Conservation (phyloP, 345 rosid genomes). For the Bruguiera gymnorhiza region DNA sequence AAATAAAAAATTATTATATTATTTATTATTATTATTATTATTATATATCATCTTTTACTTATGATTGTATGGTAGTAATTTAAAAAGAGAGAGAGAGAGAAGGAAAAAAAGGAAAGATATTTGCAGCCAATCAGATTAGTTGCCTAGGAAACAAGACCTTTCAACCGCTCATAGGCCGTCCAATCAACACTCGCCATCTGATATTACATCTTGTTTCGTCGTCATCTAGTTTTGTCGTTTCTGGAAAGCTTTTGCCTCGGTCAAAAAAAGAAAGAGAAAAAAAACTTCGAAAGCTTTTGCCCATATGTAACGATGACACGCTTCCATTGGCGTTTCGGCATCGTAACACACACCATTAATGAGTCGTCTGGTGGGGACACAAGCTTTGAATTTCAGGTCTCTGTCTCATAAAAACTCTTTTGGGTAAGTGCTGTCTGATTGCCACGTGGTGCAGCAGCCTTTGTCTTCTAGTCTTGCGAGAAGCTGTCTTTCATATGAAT, state of each 20-base stretch:
- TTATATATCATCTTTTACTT: neutral
- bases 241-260: constrained; percentile 2
- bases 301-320: constrained; percentile 17
- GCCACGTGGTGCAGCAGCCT: constrained; percentile 29
- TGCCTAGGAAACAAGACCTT: constrained; percentile 25
- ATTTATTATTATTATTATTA: no score
- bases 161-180: constrained; percentile 24
- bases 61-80: neutral
- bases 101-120: no score
- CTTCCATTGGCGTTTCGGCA: constrained; percentile 1
- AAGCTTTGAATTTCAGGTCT: neutral
- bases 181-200: constrained; percentile 25
- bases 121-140: constrained; percentile 19
- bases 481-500: neutral
- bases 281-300: constrained; percentile 1
- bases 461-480: neutral
- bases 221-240: constrained; percentile 11
- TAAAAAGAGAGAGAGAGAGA: no score
- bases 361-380: constrained; percentile 33
- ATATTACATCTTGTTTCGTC: constrained; percentile 4
- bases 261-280: neutral
- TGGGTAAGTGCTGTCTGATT: neutral
- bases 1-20: no score
- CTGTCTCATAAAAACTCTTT: constrained; percentile 23
- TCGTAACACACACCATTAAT: constrained; percentile 23